A percentile compares a stretch with the other conserved stretches of the same genome.
Evolutionary conservation across 257 asterid genomes (phyloP).

Genomic region (Lycium ferocissimum): DNA sequence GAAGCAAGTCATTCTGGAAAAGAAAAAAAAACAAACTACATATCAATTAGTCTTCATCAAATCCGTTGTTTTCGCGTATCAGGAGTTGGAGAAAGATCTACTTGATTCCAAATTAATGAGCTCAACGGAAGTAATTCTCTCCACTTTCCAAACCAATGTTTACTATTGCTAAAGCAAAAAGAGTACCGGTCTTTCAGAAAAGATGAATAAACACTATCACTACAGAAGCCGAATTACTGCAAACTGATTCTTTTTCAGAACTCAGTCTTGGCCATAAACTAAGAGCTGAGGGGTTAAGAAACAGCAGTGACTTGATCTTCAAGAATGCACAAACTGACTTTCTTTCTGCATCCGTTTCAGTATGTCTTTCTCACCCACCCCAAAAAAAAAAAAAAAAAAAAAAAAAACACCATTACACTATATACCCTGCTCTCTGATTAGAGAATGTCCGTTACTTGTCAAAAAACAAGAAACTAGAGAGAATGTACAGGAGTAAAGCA

Average conservation of each 20-base stretch:
- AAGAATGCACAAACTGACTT: not conserved
- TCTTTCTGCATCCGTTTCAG: conserved; percentile 3
- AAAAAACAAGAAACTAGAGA: not conserved
- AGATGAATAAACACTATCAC: conserved; percentile 12
- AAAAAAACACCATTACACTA: not conserved
- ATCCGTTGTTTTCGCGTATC: not conserved
- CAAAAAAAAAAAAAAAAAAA: too few relatives aligned
- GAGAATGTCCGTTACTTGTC: not conserved
- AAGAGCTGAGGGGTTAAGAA: conserved; percentile 4
- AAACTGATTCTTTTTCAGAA: conserved; percentile 1
- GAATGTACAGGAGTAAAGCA: not conserved
- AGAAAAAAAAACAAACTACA: conserved; percentile 26
- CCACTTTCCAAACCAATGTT: conserved; percentile 15
- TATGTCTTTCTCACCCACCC: not conserved
- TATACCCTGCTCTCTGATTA: conserved; percentile 6
- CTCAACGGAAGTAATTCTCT: not conserved
- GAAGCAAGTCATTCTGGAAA: conserved; percentile 91
- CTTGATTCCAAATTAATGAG: not conserved
- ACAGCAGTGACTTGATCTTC: conserved; percentile 10
- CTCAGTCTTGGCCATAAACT: not conserved
- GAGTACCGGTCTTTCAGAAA: not conserved
- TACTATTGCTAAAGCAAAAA: not conserved
- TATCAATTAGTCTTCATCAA: not conserved
- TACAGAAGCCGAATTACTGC: not conserved
- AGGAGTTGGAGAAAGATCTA: conserved; percentile 21